These are phyloP conservation scores for Trapa incisa DNA, from an alignment of 345 rosid genomes.

Conservation along the genomic window DNA sequence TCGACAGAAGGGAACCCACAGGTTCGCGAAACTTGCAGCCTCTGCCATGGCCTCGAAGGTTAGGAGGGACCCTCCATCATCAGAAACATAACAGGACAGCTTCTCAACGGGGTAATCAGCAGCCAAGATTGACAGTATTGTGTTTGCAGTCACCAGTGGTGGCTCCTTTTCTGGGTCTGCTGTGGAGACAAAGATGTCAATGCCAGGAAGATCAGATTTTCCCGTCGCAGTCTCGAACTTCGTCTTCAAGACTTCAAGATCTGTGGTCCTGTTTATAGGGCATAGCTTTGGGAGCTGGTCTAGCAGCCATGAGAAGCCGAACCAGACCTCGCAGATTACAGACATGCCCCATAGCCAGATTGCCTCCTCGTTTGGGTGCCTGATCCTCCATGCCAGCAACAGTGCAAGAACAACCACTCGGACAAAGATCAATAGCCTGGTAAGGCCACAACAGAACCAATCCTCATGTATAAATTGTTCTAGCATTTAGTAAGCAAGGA, in stretches of 20 bases:
- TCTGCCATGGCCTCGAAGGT: constrained; percentile 20
- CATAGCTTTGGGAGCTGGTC: constrained; percentile 21
- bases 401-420: constrained; percentile 15
- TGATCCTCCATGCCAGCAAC: constrained; percentile 19
- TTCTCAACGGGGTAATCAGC: constrained; percentile 25
- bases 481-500: not conserved
- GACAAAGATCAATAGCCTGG: constrained; percentile 19
- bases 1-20: constrained; percentile 25
- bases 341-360: constrained; percentile 29
- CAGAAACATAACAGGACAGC: constrained; percentile 19
- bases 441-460: not conserved
- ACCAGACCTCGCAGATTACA: constrained; percentile 21
- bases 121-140: constrained; percentile 18
- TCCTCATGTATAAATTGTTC: not conserved
- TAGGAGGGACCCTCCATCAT: constrained; percentile 20
- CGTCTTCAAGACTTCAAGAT: constrained; percentile 15
- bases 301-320: constrained; percentile 20
- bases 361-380: constrained; percentile 20
- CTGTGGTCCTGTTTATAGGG: constrained; percentile 15
- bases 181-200: constrained; percentile 17
- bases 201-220: constrained; percentile 21
- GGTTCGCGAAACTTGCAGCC: constrained; percentile 18
- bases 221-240: constrained; percentile 20
- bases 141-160: constrained; percentile 16
- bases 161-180: constrained; percentile 22